A percentile compares a stretch with the other conserved stretches of the same genome.
These are phyloP conservation scores for Aspergillus affinis DNA, from an alignment of 495 filamentous ascomycete species.

Conservation along the genomic window DNA sequence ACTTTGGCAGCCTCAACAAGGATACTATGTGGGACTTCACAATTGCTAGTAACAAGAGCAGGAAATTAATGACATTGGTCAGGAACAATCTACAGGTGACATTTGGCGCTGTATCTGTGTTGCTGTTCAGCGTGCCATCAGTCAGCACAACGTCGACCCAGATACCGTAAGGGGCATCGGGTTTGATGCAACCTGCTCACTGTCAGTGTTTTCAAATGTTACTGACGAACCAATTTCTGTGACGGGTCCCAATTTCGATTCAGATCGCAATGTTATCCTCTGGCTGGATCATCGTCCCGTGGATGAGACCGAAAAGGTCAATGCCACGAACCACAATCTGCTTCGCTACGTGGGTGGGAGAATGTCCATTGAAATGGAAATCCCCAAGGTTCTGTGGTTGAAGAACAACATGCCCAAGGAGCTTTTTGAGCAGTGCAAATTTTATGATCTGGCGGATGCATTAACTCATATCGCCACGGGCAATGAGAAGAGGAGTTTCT, in stretches of 20 bases:
- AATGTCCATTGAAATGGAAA: slow-evolving; percentile 99
- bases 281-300: slow-evolving; percentile 93
- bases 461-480: slow-evolving; percentile 95
- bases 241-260: slow-evolving; percentile 80
- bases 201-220: slow-evolving; percentile 83
- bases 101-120: slow-evolving; percentile 91
- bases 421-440: slow-evolving; percentile 87
- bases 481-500: slow-evolving; percentile 86
- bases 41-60: not conserved
- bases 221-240: slow-evolving; percentile 88
- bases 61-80: slow-evolving; percentile 3
- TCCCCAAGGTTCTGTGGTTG: slow-evolving; percentile 95
- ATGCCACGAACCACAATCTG: slow-evolving; percentile 87
- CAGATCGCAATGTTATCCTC: slow-evolving; percentile 85
- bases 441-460: slow-evolving; percentile 93
- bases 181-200: slow-evolving; percentile 96
- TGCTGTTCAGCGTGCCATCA: slow-evolving; percentile 75
- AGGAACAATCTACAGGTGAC: slow-evolving; percentile 98
- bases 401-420: slow-evolving; percentile 97
- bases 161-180: slow-evolving; percentile 79
- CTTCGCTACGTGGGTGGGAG: slow-evolving; percentile 92
- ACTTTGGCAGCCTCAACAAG: slow-evolving; percentile 88
- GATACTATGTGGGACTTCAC: slow-evolving; percentile 68
- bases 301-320: slow-evolving; percentile 86
- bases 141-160: slow-evolving; percentile 73